Evolutionary conservation across 257 asterid genomes (phyloP), one percentile per base, ranked within the genome.

Genomic region (Osmanthus fragrans): DNA sequence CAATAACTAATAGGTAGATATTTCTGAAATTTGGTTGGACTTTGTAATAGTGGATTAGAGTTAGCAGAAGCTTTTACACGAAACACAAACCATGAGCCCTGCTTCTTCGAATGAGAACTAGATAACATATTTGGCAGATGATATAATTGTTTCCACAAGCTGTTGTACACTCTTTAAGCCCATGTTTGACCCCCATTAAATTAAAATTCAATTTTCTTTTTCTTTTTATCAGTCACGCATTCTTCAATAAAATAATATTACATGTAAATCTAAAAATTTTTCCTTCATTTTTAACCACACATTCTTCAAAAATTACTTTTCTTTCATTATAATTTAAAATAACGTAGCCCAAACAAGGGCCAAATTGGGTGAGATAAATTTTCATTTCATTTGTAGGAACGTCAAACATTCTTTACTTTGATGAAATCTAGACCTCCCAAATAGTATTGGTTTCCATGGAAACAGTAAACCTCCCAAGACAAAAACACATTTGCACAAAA

Each of bases 21-120:
- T 63, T 21, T 63, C 15, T 63, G 69, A 23, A 25, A 11, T 63
- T 58, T 63, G 6, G 69, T 27, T 63, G 71, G 36, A 39, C 15
- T 75, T 75, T 75, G 56, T 75, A 19, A 27, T 63, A 39, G 54
- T 60, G 33, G 23, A 60, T 65, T 65, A 60, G 27, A 37, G 71
- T 21, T 58, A 74, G 71, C 27, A 58, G 60, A 2, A 30, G 65
- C 72, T 40, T 66, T 37, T 37, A 64, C 15, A 32, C 9, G 58
- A 32, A 56, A 40, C 72, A 60, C 39, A n/a, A 34, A 47, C 40
- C 11, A 64, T 65, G 21, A 10, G 37, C 60, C 19, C 27, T 76
- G 76, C 27, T 56, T 29, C 56, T 34, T 27, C 27, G 33, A 27
- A 25, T 63, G 69, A 27, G 36, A 63, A 23, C 36, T 63, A 32